Percentiles rank a stretch among this genome's conserved stretches.
phyloP scores from a whole-genome alignment of 768 basidiomycete genomes.

The Tephrocybe sp. region DNA sequence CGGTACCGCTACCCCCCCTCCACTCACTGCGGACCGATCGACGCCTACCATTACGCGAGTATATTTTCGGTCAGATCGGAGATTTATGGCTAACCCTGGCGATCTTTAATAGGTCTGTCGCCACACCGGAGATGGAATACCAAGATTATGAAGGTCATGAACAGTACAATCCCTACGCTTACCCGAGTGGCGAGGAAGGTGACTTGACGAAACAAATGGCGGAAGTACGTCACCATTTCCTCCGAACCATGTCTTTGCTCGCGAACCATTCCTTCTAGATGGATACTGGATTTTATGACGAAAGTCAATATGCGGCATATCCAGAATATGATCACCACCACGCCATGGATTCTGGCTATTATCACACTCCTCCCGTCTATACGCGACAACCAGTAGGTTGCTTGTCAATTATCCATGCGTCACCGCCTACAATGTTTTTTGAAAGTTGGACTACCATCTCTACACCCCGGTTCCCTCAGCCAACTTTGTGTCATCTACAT shows the following conservation, averaged over 20 bases:
- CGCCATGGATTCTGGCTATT: constrained; percentile 37
- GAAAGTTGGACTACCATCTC: constrained; percentile 89
- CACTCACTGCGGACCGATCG: constrained; percentile 24
- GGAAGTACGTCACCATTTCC: constrained; percentile 17
- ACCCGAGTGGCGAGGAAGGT: constrained; percentile 23
- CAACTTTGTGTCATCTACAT: constrained; percentile 42
- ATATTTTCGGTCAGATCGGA: background rate
- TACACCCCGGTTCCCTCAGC: constrained; percentile 73
- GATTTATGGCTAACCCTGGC: background rate
- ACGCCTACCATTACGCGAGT: constrained; percentile 20
- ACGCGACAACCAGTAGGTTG: constrained; percentile 67
- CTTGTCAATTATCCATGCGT: constrained; percentile 2
- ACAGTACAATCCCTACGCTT: constrained; percentile 24
- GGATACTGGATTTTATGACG: constrained; percentile 28
- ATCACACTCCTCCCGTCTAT: constrained; percentile 43
- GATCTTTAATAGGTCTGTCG: constrained; percentile 13
- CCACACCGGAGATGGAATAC: constrained; percentile 20
- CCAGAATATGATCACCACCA: constrained; percentile 38
- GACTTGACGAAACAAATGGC: constrained; percentile 32
- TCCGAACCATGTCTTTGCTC: background rate
- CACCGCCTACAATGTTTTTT: constrained; percentile 7
- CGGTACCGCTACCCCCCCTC: constrained; percentile 27
- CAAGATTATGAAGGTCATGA: constrained; percentile 20
- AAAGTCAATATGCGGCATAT: constrained; percentile 28
- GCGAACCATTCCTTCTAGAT: constrained; percentile 18